Conservation (phyloP, 495 filamentous ascomycete genomes). For the Hyaloscypha finlandica region DNA sequence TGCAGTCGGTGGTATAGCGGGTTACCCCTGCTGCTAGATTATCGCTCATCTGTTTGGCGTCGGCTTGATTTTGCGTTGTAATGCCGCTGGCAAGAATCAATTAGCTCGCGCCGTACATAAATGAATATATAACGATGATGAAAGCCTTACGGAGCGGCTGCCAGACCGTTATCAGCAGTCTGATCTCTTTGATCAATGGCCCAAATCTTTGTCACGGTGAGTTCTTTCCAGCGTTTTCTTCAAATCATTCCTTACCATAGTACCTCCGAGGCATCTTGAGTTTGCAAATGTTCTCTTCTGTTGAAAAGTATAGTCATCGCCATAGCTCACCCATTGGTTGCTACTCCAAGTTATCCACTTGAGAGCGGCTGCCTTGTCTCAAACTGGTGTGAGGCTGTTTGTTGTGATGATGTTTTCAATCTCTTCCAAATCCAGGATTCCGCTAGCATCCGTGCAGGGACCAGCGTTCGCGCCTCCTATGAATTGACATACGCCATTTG, state of each 20-base stretch:
- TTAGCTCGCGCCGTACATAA: too few species aligned
- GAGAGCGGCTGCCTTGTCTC: conserved; percentile 33
- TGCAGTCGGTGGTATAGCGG: conserved; percentile 27
- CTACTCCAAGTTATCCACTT: conserved; percentile 38
- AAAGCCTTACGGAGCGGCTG: too few species aligned
- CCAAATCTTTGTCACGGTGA: conserved; percentile 30
- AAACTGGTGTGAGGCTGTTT: neutral
- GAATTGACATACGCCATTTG: neutral
- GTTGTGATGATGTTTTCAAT: conserved; percentile 7
- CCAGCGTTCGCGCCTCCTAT: neutral
- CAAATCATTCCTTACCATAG: conserved; percentile 36
- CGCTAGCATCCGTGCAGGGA: conserved; percentile 2
- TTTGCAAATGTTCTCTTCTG: conserved; percentile 44
- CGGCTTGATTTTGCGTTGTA: conserved; percentile 4
- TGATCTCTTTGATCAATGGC: conserved; percentile 35
- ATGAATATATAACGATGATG: too few species aligned
- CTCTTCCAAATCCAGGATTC: conserved; percentile 11
- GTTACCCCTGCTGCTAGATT: neutral
- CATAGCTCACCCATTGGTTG: conserved; percentile 49
- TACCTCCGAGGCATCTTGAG: conserved; percentile 38
- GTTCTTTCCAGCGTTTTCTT: neutral
- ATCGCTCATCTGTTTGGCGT: conserved; percentile 1
- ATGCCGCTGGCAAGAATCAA: neutral
- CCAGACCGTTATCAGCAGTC: too few species aligned
- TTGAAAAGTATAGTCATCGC: conserved; percentile 43